Conservation (phyloP, 805 yeast genomes). For the Candida golubevii region DNA sequence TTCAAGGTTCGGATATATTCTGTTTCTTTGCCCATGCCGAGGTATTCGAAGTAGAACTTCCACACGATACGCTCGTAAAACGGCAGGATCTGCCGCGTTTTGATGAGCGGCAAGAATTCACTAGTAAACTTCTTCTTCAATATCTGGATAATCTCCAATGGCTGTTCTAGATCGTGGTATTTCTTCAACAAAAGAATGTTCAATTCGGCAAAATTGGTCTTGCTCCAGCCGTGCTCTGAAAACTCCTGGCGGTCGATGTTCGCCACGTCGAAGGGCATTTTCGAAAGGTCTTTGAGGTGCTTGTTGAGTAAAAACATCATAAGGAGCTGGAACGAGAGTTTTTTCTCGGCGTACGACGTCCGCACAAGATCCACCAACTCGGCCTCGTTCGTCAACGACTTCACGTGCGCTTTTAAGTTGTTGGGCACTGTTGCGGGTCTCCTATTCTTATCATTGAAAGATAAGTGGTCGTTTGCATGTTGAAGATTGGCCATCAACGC, state of each 20-base stretch:
- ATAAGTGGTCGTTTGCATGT: slow-evolving; percentile 6
- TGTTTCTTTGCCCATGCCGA: slow-evolving; percentile 19
- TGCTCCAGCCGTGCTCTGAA: slow-evolving; percentile 17
- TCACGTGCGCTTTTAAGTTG: slow-evolving; percentile 19
- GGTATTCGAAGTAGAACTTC: slow-evolving; percentile 38
- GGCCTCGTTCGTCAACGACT: slow-evolving; percentile 16
- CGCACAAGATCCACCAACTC: slow-evolving; percentile 21
- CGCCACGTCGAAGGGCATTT: slow-evolving; percentile 18
- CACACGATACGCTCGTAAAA: slow-evolving; percentile 40
- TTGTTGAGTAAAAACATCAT: slow-evolving; percentile 27
- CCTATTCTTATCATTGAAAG: slow-evolving; percentile 1
- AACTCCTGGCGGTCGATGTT: slow-evolving; percentile 20
- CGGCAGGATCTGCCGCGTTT: slow-evolving; percentile 21
- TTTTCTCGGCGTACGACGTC: slow-evolving; percentile 24
- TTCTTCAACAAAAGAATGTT: slow-evolving; percentile 33
- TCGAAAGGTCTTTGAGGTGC: slow-evolving; percentile 13
- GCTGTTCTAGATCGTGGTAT: slow-evolving; percentile 31
- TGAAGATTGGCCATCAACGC: slow-evolving; percentile 26
- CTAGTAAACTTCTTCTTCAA: slow-evolving; percentile 26
- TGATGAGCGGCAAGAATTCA: slow-evolving; percentile 24
- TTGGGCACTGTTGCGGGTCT: slow-evolving; percentile 1
- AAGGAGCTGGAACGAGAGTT: slow-evolving; percentile 23
- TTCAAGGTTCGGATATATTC: slow-evolving; percentile 22
- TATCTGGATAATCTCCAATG: slow-evolving; percentile 27
- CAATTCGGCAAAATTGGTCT: slow-evolving; percentile 23